These are phyloP conservation scores for Echinosophora koreensis DNA, from an alignment of 306 rosid genomes.

Conservation along the genomic window DNA sequence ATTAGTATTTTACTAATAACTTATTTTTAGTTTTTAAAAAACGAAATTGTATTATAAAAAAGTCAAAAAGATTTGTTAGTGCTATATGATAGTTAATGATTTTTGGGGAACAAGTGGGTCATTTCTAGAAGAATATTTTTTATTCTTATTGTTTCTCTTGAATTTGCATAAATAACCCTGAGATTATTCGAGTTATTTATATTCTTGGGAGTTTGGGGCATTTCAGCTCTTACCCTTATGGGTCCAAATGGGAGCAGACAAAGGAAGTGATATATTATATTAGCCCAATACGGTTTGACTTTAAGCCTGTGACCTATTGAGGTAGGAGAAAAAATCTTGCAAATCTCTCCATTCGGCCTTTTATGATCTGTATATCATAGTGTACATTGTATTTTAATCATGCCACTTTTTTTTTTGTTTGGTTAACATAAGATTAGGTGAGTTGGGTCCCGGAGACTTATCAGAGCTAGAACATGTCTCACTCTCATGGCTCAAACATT, in stretches of 20 bases:
- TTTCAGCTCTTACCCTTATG: neutral
- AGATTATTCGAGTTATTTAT: neutral
- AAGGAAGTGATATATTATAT: neutral
- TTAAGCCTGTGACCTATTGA: neutral
- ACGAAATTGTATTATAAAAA: neutral
- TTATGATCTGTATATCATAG: conserved; percentile 38
- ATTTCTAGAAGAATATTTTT: neutral
- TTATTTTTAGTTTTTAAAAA: neutral
- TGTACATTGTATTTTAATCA: neutral
- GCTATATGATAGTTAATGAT: neutral
- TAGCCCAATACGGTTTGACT: conserved; percentile 33
- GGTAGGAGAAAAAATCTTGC: conserved; percentile 33
- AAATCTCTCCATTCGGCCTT: conserved; percentile 29
- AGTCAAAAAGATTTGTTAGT: neutral
- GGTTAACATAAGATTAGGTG: too few relatives aligned
- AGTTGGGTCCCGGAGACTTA: too few relatives aligned
- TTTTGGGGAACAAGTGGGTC: neutral
- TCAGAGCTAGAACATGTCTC: too few relatives aligned
- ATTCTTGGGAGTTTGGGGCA: neutral
- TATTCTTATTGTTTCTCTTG: neutral
- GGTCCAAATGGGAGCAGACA: neutral
- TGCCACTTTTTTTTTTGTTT: too few relatives aligned
- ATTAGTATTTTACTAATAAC: neutral
- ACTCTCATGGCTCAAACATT: too few relatives aligned
- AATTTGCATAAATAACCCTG: neutral